A percentile compares a stretch with the other conserved stretches of the same genome.
phyloP scores from a whole-genome alignment of 2,329 filamentous ascomycete species.

The Ophiostoma sp. region DNA sequence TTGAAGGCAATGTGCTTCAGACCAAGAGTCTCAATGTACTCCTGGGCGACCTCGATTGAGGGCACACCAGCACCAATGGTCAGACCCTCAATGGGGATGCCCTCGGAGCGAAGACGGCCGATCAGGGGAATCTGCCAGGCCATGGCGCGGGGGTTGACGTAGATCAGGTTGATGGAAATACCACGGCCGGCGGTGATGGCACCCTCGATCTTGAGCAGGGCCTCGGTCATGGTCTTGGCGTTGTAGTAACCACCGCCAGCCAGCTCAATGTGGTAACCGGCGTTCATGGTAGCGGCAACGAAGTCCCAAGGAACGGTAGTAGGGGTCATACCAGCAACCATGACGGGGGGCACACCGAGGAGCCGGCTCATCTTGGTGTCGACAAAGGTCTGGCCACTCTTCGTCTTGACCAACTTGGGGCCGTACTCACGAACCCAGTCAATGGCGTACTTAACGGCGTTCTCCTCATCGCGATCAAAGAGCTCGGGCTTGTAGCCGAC shows the following conservation, averaged over 20 bases:
- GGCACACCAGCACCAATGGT: slow-evolving; percentile 92
- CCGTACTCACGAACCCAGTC: slow-evolving; percentile 98
- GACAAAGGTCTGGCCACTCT: slow-evolving; percentile 81
- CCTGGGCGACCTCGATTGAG: slow-evolving; percentile 85
- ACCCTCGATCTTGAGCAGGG: slow-evolving; percentile 77
- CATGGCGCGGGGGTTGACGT: slow-evolving; percentile 85
- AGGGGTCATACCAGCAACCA: slow-evolving; percentile 93
- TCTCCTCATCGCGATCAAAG: slow-evolving; percentile 91
- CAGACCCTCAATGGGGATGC: slow-evolving; percentile 84
- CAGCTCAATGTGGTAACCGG: slow-evolving; percentile 89
- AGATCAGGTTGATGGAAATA: slow-evolving; percentile 86
- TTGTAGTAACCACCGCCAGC: slow-evolving; percentile 87
- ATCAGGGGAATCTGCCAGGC: slow-evolving; percentile 86
- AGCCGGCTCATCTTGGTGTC: slow-evolving; percentile 94
- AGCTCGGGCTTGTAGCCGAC: slow-evolving; percentile 97
- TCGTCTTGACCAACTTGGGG: slow-evolving; percentile 85
- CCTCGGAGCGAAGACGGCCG: slow-evolving; percentile 71
- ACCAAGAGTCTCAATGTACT: slow-evolving; percentile 88
- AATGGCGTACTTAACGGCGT: slow-evolving; percentile 88
- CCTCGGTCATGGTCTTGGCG: slow-evolving; percentile 73
- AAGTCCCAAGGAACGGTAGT: slow-evolving; percentile 87
- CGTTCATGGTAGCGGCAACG: slow-evolving; percentile 86
- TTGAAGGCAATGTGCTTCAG: slow-evolving; percentile 94
- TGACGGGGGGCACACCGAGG: slow-evolving; percentile 75
- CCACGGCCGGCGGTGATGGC: slow-evolving; percentile 78